Evolutionary conservation across 1,284 basidiomycete genomes (phyloP), one percentile per base, ranked within the genome.

Genomic region (Gomphus sp.): DNA sequence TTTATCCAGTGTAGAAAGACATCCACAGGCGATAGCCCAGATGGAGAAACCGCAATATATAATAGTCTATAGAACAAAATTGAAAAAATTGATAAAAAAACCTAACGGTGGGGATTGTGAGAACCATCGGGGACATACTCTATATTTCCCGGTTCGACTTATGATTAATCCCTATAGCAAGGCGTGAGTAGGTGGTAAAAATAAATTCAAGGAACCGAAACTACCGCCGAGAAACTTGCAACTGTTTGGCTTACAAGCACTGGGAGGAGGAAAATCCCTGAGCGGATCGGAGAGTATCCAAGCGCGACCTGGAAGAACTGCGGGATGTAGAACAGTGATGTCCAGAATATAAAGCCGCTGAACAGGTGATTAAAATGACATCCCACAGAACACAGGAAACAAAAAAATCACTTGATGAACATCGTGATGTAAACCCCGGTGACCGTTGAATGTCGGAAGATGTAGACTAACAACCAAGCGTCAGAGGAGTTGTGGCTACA

Each of bases 241-340:
- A 78, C 65, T 34, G 84, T 83, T 66, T 88, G 85, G 12, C 80
- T 78, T 18, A 86, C 72, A 18, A 87, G 75, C n/a, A 88, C 72
- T 0, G 86, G 85, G 5, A 89, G 76, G 5, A 89, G 74, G 60
- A 87, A 80, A 4, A 85, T 73, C 1, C 84, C 86, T 7, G 75
- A 75, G 25, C 78, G 78, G 43, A 88, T 80, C 0, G 87, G 80
- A 7, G 79, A 77, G 62, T 77, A 85, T 1, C 81, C 83, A n/a
- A 85, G 72, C 2, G 80, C 84, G 3, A 89, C 80, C 70, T 91
- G 88, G 68, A 88, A 87, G 68, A 82, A 91, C 62, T 88, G 84
- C 0, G 87, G 87, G 0, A 90, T 76, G 64, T 87, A 85, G 65
- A 80, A 85, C 10, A 84, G 64, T 1, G 80, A 74, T 2, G 78